A percentile compares a stretch with the other conserved stretches of the same genome.
phyloP scores from a whole-genome alignment of 345 rosid genomes.

The Sisymbrium irio region DNA sequence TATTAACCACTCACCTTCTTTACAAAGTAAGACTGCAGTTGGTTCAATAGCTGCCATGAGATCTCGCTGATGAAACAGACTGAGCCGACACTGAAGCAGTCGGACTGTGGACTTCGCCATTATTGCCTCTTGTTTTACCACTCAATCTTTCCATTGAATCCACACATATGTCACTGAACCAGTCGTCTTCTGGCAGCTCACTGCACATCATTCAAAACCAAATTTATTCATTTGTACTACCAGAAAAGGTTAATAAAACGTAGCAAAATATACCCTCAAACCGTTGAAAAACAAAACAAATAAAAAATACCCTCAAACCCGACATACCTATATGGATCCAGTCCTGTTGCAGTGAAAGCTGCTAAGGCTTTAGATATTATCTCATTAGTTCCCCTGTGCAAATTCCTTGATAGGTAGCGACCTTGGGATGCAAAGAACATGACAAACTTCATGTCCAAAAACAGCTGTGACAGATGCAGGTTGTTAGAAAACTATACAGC shows the following conservation, averaged over 20 bases:
- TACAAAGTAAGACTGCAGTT: slow-evolving; percentile 20
- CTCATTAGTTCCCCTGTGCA: slow-evolving; percentile 85
- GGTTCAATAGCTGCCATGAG: slow-evolving; percentile 69
- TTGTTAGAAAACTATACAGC: neutral
- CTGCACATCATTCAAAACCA: slow-evolving; percentile 41
- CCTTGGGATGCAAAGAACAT: slow-evolving; percentile 95
- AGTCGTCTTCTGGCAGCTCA: slow-evolving; percentile 81
- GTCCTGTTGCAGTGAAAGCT: slow-evolving; percentile 85
- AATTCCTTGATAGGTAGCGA: slow-evolving; percentile 86
- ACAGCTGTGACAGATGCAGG: slow-evolving; percentile 56
- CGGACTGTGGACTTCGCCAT: slow-evolving; percentile 86
- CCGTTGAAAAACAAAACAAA: no score
- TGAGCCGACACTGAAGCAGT: slow-evolving; percentile 97
- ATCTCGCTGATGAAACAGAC: slow-evolving; percentile 87
- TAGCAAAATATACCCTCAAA: neutral
- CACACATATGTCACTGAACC: slow-evolving; percentile 82
- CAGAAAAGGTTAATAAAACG: neutral
- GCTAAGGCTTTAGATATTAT: slow-evolving; percentile 79
- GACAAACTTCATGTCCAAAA: slow-evolving; percentile 94
- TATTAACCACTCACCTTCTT: slow-evolving; percentile 11
- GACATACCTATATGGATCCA: slow-evolving; percentile 83
- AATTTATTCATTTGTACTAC: neutral
- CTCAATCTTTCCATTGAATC: slow-evolving; percentile 85
- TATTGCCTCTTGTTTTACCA: slow-evolving; percentile 72
- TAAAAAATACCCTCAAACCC: neutral